Conservation (phyloP, 1,284 basidiomycete species). For the Ceraceosorus guamensis region DNA sequence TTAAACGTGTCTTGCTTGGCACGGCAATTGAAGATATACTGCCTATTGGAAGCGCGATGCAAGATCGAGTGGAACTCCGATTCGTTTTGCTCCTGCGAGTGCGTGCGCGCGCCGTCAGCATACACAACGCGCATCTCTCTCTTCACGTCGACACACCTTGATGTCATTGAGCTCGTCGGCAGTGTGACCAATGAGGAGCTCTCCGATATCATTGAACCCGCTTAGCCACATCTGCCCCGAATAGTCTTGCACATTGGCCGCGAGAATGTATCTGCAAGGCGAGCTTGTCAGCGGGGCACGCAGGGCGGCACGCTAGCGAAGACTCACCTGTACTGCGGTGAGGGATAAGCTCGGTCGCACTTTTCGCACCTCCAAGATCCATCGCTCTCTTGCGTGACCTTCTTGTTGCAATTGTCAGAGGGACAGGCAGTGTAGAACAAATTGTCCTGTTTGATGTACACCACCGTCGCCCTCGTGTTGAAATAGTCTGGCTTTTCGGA, state of each 20-base stretch:
- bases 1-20: constrained; percentile 58
- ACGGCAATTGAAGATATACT: constrained; percentile 76
- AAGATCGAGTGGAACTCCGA: constrained; percentile 60
- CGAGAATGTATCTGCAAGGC: constrained; percentile 70
- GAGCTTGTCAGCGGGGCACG: not conserved
- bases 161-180: constrained; percentile 73
- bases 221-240: constrained; percentile 85
- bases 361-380: constrained; percentile 84
- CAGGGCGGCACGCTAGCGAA: constrained; percentile 49
- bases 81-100: constrained; percentile 61
- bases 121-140: not conserved
- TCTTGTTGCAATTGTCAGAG: constrained; percentile 77
- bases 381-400: constrained; percentile 65
- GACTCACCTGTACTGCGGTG: constrained; percentile 66
- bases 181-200: constrained; percentile 62
- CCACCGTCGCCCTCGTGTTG: constrained; percentile 69
- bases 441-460: constrained; percentile 80
- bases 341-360: constrained; percentile 66
- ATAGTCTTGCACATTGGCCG: constrained; percentile 79
- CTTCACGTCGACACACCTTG: constrained; percentile 54
- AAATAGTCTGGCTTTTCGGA: constrained; percentile 77
- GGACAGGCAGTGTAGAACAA: constrained; percentile 87
- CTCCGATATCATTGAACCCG: constrained; percentile 89
- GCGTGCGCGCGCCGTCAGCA: not conserved
- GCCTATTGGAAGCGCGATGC: constrained; percentile 61